phyloP scores from a whole-genome alignment of 306 rosid species.

The Cicer pinnatifidum region DNA sequence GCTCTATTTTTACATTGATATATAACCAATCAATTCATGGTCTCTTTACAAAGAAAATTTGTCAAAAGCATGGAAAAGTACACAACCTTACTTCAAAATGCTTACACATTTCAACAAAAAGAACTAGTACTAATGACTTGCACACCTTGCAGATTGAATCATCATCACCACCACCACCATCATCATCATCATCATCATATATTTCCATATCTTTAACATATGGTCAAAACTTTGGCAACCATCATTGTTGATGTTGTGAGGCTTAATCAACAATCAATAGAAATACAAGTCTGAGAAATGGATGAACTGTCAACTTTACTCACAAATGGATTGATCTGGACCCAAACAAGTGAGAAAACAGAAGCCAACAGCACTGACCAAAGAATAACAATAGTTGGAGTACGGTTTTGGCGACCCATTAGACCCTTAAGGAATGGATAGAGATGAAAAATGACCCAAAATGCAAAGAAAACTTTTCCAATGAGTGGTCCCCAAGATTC shows the following conservation, averaged over 20 bases:
- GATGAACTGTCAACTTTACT: slow-evolving; percentile 61
- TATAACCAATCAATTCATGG: slow-evolving; percentile 24
- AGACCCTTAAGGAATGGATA: slow-evolving; percentile 98
- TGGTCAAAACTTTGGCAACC: slow-evolving; percentile 46
- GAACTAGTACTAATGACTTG: slow-evolving; percentile 14
- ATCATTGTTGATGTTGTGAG: slow-evolving; percentile 1
- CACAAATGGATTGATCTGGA: slow-evolving; percentile 84
- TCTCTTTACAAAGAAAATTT: slow-evolving; percentile 32
- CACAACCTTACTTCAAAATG: slow-evolving; percentile 34
- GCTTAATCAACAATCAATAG: slow-evolving; percentile 72
- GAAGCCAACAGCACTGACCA: slow-evolving; percentile 96
- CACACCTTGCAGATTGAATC: slow-evolving; percentile 10
- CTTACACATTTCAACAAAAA: slow-evolving; percentile 36
- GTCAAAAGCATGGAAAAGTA: slow-evolving; percentile 1
- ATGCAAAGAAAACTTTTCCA: slow-evolving; percentile 92
- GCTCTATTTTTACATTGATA: slow-evolving; percentile 23
- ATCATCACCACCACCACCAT: too few relatives aligned
- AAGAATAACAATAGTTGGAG: slow-evolving; percentile 87
- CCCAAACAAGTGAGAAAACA: slow-evolving; percentile 93
- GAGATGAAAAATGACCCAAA: slow-evolving; percentile 91
- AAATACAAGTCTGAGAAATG: slow-evolving; percentile 63
- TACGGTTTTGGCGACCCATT: slow-evolving; percentile 94
- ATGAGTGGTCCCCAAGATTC: slow-evolving; percentile 95
- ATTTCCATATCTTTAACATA: not conserved
- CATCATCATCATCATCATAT: not conserved